Evolutionary conservation across 345 rosid species (phyloP).

Genomic region (Eucalyptus sp.): DNA sequence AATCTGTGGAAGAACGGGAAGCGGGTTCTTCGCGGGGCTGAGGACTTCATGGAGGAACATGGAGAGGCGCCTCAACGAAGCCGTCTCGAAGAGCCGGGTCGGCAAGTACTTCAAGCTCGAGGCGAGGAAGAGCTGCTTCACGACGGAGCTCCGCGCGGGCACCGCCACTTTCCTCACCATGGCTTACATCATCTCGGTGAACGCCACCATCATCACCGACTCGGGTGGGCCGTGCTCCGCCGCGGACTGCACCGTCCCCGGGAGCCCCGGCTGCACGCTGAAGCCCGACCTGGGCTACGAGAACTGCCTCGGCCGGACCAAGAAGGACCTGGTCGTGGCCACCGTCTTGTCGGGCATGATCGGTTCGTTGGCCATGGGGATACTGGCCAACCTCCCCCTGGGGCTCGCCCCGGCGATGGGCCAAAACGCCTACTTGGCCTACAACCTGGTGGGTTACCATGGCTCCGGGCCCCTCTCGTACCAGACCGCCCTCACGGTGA

Average conservation of each 20-base stretch:
- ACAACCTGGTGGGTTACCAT: slow-evolving; percentile 72
- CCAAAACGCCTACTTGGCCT: slow-evolving; percentile 66
- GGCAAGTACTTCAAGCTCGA: slow-evolving; percentile 71
- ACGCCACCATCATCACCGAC: slow-evolving; percentile 72
- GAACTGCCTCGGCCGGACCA: slow-evolving; percentile 42
- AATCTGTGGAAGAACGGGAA: background rate
- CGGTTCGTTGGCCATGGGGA: slow-evolving; percentile 72
- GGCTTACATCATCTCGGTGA: slow-evolving; percentile 87
- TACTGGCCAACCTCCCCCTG: slow-evolving; percentile 69
- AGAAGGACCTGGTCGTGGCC: slow-evolving; percentile 70
- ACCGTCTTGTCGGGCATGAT: slow-evolving; percentile 69
- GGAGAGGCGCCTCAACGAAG: slow-evolving; percentile 47
- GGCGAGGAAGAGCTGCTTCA: slow-evolving; percentile 53
- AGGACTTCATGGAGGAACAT: slow-evolving; percentile 25
- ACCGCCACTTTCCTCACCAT: slow-evolving; percentile 93
- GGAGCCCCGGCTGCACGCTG: slow-evolving; percentile 39
- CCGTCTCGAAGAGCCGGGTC: slow-evolving; percentile 38
- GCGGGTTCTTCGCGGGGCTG: background rate
- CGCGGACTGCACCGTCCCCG: slow-evolving; percentile 38
- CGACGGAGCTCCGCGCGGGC: slow-evolving; percentile 69
- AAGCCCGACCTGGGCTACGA: slow-evolving; percentile 50
- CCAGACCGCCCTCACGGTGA: slow-evolving; percentile 59
- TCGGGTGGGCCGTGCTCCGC: slow-evolving; percentile 76
- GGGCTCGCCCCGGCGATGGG: slow-evolving; percentile 95
- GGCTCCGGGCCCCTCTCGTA: slow-evolving; percentile 71